Percentiles rank a stretch among this genome's conserved stretches.
These are phyloP conservation scores for Tolypocladium pustulatum DNA, from an alignment of 2,329 filamentous ascomycete species.

Conservation along the genomic window DNA sequence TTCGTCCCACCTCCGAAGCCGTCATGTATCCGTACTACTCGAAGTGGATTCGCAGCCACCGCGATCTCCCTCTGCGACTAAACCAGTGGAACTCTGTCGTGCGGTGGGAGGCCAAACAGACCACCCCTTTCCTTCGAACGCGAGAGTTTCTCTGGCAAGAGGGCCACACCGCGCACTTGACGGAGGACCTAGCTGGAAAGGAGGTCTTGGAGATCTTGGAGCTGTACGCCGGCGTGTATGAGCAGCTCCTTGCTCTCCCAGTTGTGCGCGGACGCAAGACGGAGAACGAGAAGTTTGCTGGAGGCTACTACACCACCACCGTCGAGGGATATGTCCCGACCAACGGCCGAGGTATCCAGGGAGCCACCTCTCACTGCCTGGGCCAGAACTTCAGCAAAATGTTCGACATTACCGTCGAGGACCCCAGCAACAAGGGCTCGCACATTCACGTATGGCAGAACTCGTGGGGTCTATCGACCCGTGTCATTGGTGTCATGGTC, in stretches of 20 bases:
- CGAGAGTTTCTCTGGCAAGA: slow-evolving; percentile 98
- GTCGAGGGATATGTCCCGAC: slow-evolving; percentile 94
- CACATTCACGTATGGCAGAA: slow-evolving; percentile 94
- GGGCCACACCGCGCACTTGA: slow-evolving; percentile 83
- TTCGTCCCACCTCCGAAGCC: slow-evolving; percentile 59
- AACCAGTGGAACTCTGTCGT: slow-evolving; percentile 97
- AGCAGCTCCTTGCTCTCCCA: slow-evolving; percentile 86
- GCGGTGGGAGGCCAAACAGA: slow-evolving; percentile 95
- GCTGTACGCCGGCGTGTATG: slow-evolving; percentile 83
- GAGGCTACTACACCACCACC: slow-evolving; percentile 92
- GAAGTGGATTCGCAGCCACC: slow-evolving; percentile 94
- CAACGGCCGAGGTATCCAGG: slow-evolving; percentile 93
- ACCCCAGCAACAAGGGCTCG: slow-evolving; percentile 70
- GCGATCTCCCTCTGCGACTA: slow-evolving; percentile 84
- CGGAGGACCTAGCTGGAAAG: slow-evolving; percentile 65
- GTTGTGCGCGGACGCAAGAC: slow-evolving; percentile 93
- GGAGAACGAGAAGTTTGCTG: slow-evolving; percentile 96
- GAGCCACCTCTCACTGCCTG: slow-evolving; percentile 85
- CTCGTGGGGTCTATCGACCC: slow-evolving; percentile 95
- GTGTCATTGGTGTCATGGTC: slow-evolving; percentile 96
- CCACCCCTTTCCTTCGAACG: slow-evolving; percentile 76
- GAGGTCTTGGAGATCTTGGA: slow-evolving; percentile 93
- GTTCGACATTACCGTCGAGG: slow-evolving; percentile 96
- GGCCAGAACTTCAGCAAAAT: slow-evolving; percentile 99
- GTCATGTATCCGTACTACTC: slow-evolving; percentile 96